Evolutionary conservation across 2,329 filamentous ascomycete genomes (phyloP).

Genomic region (Sarocladium brachiariae): DNA sequence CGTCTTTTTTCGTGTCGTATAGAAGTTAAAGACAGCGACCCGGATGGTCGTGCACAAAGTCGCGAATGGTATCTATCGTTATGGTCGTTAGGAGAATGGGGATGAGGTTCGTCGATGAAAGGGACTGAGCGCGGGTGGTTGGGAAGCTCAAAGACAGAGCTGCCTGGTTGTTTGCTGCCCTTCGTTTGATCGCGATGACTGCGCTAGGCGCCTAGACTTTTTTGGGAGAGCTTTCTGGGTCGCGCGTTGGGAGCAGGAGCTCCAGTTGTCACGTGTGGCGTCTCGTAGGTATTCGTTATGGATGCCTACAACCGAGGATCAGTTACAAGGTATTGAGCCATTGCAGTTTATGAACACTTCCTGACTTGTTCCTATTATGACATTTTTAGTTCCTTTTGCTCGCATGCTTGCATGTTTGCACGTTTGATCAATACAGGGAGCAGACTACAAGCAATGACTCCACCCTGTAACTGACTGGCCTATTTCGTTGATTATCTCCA

Average conservation of each 20-base stretch:
- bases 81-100: not conserved
- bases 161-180: constrained; percentile 5
- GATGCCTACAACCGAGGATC: not conserved
- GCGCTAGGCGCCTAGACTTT: constrained; percentile 7
- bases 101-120: not conserved
- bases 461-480: no score
- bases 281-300: not conserved
- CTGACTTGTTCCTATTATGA: no score
- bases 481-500: no score
- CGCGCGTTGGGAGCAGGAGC: not conserved
- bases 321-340: no score
- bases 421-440: no score
- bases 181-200: constrained; percentile 1
- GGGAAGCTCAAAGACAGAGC: constrained; percentile 5
- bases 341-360: no score
- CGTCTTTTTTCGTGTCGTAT: not conserved
- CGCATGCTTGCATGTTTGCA: no score
- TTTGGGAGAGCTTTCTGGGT: constrained; percentile 7
- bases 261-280: not conserved
- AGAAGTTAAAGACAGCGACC: no score
- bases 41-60: no score
- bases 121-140: not conserved
- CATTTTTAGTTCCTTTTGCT: no score
- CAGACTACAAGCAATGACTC: no score
- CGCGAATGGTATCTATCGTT: not conserved